Base-by-base conservation (phyloP, 1,284 basidiomycete species). In the Meira miltonrushii region DNA sequence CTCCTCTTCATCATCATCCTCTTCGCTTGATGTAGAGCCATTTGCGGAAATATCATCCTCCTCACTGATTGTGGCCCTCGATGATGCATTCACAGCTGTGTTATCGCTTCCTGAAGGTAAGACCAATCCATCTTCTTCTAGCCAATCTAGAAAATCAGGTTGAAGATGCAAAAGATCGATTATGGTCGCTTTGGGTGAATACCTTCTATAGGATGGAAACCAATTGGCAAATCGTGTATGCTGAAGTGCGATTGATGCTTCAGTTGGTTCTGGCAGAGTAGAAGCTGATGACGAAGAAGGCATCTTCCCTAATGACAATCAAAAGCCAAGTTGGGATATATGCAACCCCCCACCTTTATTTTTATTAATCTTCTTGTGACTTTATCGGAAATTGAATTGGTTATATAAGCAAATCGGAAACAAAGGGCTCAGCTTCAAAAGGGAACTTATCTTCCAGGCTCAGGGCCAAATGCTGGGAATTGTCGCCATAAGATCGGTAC, bases 31-130 rank as follows among this genome's bases (percentile, higher is more conserved):
- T 33, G 8, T 8, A 4, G 28, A 4, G 28, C 1, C 80, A 81
- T 63, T 81, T 84, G 64, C 28, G 3, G 28, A 33, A 4, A 33
- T 8, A 63, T 78, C 88, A 85, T 82, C 74, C 73, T 88, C 39
- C 10, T 55, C 58, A 25, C 43, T 28, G 13, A 23, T 39, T 25
- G 40, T 12, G 25, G 17, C 17, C 12, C 25, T 23, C 12, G 13
- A 3, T 44, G 28, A 25, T 21, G 23, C 44, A 25, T 23, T 47
- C 19, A 28, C 55, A 17, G 23, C 8, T n/a, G 2, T 37, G 19
- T n/a, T 0, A 74, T 91, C 87, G 40, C 90, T 88, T 23, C 89
- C 91, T 58, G 87, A 84, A 1, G 90, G 90, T 12, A 95, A 82
- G 61, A 89, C 86, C 8, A 95, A 83, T 8, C 88, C 85, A 69